These are phyloP conservation scores for Kwoniella botswanensis DNA, from an alignment of 768 basidiomycete species.

Conservation along the genomic window DNA sequence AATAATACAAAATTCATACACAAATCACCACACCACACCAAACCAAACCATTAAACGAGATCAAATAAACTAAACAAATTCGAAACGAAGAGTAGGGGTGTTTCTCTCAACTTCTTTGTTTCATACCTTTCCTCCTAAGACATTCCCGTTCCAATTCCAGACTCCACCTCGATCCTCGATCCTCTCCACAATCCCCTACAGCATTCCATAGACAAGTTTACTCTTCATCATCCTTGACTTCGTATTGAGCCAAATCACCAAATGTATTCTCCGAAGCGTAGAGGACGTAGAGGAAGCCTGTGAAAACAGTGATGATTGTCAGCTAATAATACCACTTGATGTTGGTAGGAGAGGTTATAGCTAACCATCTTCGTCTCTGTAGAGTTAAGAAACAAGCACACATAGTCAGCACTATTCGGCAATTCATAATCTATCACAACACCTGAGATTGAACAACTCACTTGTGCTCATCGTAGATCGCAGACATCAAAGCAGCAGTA, in stretches of 20 bases:
- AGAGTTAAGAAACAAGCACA: background rate
- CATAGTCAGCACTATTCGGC: too few species aligned
- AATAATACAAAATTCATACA: conserved; percentile 22
- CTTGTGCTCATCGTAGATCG: conserved; percentile 99
- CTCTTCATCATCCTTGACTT: conserved; percentile 16
- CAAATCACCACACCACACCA: conserved; percentile 2
- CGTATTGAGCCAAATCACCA: conserved; percentile 60
- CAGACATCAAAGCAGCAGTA: conserved; percentile 96
- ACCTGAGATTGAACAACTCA: conserved; percentile 60
- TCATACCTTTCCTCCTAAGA: background rate
- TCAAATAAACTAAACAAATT: background rate
- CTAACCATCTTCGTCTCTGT: conserved; percentile 86
- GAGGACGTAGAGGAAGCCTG: conserved; percentile 90
- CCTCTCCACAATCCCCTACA: too few species aligned
- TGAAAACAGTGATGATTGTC: background rate
- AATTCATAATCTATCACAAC: background rate
- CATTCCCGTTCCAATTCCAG: background rate
- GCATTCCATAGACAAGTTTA: background rate
- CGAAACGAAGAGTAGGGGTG: conserved; percentile 6
- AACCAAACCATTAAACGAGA: background rate
- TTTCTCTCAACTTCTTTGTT: background rate
- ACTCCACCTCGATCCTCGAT: too few species aligned
- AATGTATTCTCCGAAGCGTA: conserved; percentile 99
- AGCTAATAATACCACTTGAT: background rate
- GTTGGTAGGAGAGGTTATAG: too few species aligned